Evolutionary conservation across 2,329 filamentous ascomycete genomes (phyloP), one percentile per base, ranked within the genome.

Genomic region (Trichophyton schoenleinii): DNA sequence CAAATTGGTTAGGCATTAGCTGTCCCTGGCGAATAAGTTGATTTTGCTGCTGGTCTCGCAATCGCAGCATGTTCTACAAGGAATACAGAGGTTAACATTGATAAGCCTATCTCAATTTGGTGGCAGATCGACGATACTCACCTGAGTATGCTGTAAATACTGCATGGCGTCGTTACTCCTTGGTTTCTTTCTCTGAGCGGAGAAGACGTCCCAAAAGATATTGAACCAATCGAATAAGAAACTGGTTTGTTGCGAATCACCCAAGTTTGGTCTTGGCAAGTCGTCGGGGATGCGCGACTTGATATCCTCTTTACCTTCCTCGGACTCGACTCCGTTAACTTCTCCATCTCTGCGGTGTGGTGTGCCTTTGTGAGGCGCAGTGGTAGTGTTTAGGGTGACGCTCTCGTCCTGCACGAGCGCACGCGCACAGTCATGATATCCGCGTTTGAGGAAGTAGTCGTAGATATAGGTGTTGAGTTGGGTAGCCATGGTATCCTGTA

Each of bases 141-240:
- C 91, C 82, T 95, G 88, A 65, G 87, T 91, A 70, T 95, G 88
- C 63, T 81, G 77, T 62, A 95, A 83, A 73, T 95, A 96, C 77
- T 88, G 85, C 65, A 82, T 81, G 55, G 89, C 86, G 63, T 82
- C 81, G 28, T 78, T 74, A 70, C 80, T 85, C 61, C 81, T 81
- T 60, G 82, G 83, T 72, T 85, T 86, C 69, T 81, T 83, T 70
- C 89, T 87, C 71, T 92, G 88, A 61, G 90, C 89, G 70, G 85
- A 85, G 75, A 88, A 95, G 68, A 97, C 90, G 70, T 99, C 94
- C 91, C 91, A 97, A 74, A 99, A 99, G 59, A 96, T 82, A 70
- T 87, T 89, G 79, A 95, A 99, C 94, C 94, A 99, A 70, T 97
- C 94, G 67, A 90, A 87, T n/a, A 99, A 80, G 70, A 99, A 97